Evolutionary conservation across 192 early-diverging fungal genomes (phyloP), one percentile per base, ranked within the genome.

Genomic region (Mortierella claussenii): DNA sequence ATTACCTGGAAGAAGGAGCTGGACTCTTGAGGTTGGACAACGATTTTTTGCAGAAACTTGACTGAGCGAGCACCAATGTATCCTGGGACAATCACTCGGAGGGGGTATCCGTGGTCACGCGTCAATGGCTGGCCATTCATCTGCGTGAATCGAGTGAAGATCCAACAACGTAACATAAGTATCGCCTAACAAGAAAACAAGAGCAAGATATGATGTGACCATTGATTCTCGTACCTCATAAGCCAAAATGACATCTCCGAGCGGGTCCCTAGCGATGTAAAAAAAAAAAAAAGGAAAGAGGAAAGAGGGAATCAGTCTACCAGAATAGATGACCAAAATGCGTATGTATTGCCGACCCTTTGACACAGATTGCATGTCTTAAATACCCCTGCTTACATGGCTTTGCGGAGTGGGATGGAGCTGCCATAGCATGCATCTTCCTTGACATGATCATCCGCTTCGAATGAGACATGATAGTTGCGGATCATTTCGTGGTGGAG

Each of bases 61-160:
- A 98, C 96, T 60, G 88, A 91, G 5, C 96, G 87, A 13, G 93
- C 96, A 8, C 95, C 96, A 56, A 98, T 96, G 60, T 92, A 88
- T 2, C 96, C 96, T 33, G 95, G 95, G 1, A 96, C 93, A 21
- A 98, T 88, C 12, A 93, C 92, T 46, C 96, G 89, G 18, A 95
- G 75, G 3, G 96, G 96, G 55, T 79, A 91, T 1, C 96, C 96
- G 65, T 98, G 96, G 80, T 95, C 93, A 30, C 91, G 85, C 0
- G 90, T 79, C 54, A 96, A 80, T 26, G 80, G 74, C 55, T 80
- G 48, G 17, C 91, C 91, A 65, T 96, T 96, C 92, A 94, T 93
- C 83, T 86, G 23, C 32, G 3, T n/a, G n/a, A n/a, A n/a, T n/a
- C n/a, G n/a, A n/a, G n/a, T n/a, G n/a, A n/a, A n/a, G n/a, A n/a